Base-by-base conservation (phyloP, 352 stramenopile genomes). In the Phytophthora aleatoria region DNA sequence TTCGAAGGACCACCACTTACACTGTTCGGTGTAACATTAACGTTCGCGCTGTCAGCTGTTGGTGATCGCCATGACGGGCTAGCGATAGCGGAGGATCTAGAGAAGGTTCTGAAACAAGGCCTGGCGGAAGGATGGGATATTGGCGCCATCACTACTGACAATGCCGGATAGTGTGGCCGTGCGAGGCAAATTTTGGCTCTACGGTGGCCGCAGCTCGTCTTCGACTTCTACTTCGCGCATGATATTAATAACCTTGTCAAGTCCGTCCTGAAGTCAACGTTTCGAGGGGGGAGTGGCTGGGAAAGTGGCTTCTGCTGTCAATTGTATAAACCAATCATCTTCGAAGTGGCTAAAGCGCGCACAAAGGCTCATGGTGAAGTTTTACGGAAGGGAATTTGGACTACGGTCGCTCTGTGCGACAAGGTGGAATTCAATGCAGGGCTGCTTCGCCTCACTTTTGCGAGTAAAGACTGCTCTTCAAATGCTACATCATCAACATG, bases 81-180 rank as follows among this genome's bases (percentile, higher is more conserved):
- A 24, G 38, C 57, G 8, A 50, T 51, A 42, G 47, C 57, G 1
- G n/a, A 45, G 5, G 15, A 64, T 8, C 39, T 57, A 3, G 57
- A 64, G 53, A 12, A 20, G 8, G 27, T 63, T 10, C 20, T 63
- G 2, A 1, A 30, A 1, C 33, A 35, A 9, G 44, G 27, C 0
- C 38, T 41, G 3, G 16, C n/a, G 4, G 24, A 50, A 57, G 28
- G 30, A 12, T 57, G 56, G 56, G 5, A 31, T 4, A 33, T 63
- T 42, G 47, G 57, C 1, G 59, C 10, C 28, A 44, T 61, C 10
- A 15, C 52, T 1, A 67, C 59, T 11, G 59, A 67, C 16, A 36
- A 71, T 48, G 56, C 63, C 12, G 50, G 56, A 1, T 42, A 64
- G 31, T 71, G 63, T n/a, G 9, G 8, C 1, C 28, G 42, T 3